Evolutionary conservation across 257 asterid genomes (phyloP), one percentile per base, ranked within the genome.

Genomic region (Craterostigma plantagineum): DNA sequence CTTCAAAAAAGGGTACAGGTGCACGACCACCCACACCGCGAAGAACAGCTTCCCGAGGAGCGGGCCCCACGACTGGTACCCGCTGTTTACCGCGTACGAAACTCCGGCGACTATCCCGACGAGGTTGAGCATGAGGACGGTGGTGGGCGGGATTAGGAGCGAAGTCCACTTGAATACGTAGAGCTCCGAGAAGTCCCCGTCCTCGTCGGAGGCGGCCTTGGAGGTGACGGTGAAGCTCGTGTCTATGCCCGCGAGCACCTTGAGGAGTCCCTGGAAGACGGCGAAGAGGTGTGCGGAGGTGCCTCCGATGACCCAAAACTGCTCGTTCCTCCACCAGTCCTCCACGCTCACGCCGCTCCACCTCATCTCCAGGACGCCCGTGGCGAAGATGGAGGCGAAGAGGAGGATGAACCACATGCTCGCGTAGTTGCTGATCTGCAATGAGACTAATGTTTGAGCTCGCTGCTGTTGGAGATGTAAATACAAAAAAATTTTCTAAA

Each of bases 331-430:
- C 73, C 73, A 66, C 73, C 73, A 66, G 50, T 66, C 69, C 56
- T 66, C 73, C 4, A 66, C 51, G 11, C 63, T 62, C 7, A 66
- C 73, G 11, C 73, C 73, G 36, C 73, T 45, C 73, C 73, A 66
- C 53, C 73, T 39, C 63, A 66, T 62, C 46, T 66, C 73, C 39
- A 62, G 63, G 46, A 66, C 62, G n/a, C 73, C 73, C 0, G 73
- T 66, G 40, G 73, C 69, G 8, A 66, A 66, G 48, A 66, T 66
- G 38, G 73, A 66, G 42, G 58, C 51, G 34, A 66, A 66, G 57
- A 66, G 73, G 35, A 66, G 69, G 23, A 66, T 66, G 51, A 66
- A 66, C 73, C 73, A 66, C 73, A 66, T 66, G 53, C 69, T 61
- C 9, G 73, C 73, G 14, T 56, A 62, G 13, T 62, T 66, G 54